Evolutionary conservation across 805 yeast genomes (phyloP).

Genomic region (Yarrowia hollandica): DNA sequence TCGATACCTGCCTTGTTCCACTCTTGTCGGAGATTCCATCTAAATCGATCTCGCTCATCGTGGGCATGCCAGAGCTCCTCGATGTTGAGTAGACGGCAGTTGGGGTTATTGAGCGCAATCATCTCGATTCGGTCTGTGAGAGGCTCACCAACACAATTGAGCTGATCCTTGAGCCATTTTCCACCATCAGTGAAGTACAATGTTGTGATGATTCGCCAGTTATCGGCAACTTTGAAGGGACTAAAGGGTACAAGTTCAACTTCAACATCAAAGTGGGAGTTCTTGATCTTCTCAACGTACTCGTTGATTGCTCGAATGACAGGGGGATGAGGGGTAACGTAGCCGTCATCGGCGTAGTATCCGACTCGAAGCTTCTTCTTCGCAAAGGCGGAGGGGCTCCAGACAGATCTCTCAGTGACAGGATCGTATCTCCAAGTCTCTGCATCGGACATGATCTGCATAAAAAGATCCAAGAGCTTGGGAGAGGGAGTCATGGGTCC

Average conservation of each 20-base stretch:
- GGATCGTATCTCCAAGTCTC: conserved; percentile 33
- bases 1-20: conserved; percentile 61
- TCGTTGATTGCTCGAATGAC: conserved; percentile 48
- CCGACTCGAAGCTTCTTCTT: conserved; percentile 40
- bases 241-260: conserved; percentile 38
- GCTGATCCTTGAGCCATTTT: conserved; percentile 51
- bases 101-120: conserved; percentile 50
- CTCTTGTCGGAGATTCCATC: conserved; percentile 61
- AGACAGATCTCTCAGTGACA: neutral
- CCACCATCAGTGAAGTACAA: conserved; percentile 72
- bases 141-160: conserved; percentile 70
- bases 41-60: conserved; percentile 52
- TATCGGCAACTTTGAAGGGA: conserved; percentile 36
- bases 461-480: conserved; percentile 66
- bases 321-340: conserved; percentile 53
- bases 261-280: conserved; percentile 30
- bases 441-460: conserved; percentile 45
- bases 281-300: conserved; percentile 36
- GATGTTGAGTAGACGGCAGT: conserved; percentile 34
- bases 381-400: neutral
- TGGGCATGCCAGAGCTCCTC: conserved; percentile 31
- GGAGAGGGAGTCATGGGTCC: conserved; percentile 67
- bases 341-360: conserved; percentile 47
- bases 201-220: conserved; percentile 37
- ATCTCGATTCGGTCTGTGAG: conserved; percentile 58